Evolutionary conservation across 2,329 filamentous ascomycete genomes (phyloP).

Genomic region (Exophiala aquamarina): DNA sequence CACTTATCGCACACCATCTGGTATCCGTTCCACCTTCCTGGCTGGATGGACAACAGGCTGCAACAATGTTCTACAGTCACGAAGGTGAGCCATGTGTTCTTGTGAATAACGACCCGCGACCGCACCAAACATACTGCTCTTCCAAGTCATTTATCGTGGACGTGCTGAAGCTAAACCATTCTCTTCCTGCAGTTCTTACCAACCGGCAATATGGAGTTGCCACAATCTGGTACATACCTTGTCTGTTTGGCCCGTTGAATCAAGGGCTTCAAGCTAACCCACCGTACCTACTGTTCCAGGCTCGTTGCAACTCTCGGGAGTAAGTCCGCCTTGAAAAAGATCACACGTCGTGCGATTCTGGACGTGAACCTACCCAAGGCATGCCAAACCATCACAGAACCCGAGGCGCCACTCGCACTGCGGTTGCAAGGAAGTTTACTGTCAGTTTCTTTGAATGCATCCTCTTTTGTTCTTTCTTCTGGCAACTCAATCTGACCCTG

Average conservation of each 20-base stretch:
- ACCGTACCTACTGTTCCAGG: too few species aligned
- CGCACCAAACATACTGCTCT: background rate
- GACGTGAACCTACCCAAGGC: conserved; percentile 84
- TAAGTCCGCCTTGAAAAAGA: conserved; percentile 67
- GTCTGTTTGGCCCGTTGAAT: background rate
- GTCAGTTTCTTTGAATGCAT: conserved; percentile 41
- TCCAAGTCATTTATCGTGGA: background rate
- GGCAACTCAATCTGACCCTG: background rate
- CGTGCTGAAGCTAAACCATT: conserved; percentile 22
- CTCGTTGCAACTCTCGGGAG: conserved; percentile 84
- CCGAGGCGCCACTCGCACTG: conserved; percentile 82
- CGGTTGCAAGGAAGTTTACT: conserved; percentile 87
- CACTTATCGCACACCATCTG: too few species aligned
- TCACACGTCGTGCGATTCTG: conserved; percentile 83
- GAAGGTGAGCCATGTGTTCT: conserved; percentile 64
- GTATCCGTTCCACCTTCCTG: too few species aligned
- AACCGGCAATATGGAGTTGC: conserved; percentile 87
- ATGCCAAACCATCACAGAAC: conserved; percentile 82
- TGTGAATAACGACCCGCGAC: too few species aligned
- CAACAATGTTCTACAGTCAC: conserved; percentile 87
- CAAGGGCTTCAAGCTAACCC: too few species aligned
- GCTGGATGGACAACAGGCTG: background rate
- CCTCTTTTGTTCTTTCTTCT: background rate
- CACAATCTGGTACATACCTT: conserved; percentile 69
- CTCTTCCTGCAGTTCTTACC: conserved; percentile 63